Evolutionary conservation across 805 yeast genomes (phyloP).

Genomic region (Wickerhamiella alocasiicola): DNA sequence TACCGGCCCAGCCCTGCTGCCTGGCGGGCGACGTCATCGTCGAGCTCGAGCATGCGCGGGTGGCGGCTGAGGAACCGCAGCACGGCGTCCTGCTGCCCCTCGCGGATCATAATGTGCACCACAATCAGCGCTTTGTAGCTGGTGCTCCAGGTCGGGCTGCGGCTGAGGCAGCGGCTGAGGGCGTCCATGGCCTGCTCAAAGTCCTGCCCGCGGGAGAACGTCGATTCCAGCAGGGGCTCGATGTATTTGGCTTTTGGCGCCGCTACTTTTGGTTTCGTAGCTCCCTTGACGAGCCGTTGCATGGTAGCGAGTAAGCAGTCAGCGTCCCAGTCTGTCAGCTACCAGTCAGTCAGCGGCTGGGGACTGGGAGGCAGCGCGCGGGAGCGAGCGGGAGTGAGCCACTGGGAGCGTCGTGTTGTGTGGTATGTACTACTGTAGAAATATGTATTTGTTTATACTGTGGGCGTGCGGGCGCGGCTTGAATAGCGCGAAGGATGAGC

Average conservation of each 20-base stretch:
- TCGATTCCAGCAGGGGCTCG: slow-evolving; percentile 76
- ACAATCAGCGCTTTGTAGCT: slow-evolving; percentile 78
- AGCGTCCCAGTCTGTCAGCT: no score
- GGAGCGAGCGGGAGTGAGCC: no score
- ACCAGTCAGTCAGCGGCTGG: no score
- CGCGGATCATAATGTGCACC: slow-evolving; percentile 80
- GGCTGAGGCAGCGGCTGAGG: slow-evolving; percentile 50
- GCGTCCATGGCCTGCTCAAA: slow-evolving; percentile 59
- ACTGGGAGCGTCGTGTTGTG: no score
- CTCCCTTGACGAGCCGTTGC: slow-evolving; percentile 24
- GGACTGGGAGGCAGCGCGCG: no score
- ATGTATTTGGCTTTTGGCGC: slow-evolving; percentile 97
- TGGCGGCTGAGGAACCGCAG: slow-evolving; percentile 44
- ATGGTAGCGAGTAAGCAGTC: slow-evolving; percentile 17
- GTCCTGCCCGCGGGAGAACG: slow-evolving; percentile 44
- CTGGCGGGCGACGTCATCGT: slow-evolving; percentile 24
- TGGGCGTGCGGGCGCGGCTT: no score
- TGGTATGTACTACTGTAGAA: no score
- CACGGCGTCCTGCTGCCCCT: slow-evolving; percentile 72
- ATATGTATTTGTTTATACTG: no score
- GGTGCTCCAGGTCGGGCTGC: slow-evolving; percentile 67
- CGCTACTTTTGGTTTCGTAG: slow-evolving; percentile 45
- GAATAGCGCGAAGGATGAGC: no score
- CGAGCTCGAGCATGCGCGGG: slow-evolving; percentile 41
- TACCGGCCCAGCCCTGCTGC: slow-evolving; percentile 43